Evolutionary conservation across 2,329 filamentous ascomycete species (phyloP).

Genomic region (Nectriaceae sp.): DNA sequence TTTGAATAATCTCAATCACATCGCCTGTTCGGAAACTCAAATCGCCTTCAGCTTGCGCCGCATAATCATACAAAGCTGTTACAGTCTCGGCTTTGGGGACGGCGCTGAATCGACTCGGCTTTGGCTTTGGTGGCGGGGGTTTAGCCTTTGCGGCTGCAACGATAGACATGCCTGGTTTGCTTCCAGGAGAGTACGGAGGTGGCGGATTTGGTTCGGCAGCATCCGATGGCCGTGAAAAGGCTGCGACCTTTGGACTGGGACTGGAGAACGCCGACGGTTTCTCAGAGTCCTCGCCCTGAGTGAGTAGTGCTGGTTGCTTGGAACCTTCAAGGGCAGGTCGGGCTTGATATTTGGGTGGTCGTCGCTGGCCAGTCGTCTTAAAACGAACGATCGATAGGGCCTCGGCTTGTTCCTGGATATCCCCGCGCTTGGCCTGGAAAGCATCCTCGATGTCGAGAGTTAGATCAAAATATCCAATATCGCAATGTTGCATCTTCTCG

Average conservation of each 20-base stretch:
- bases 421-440: conserved; percentile 84
- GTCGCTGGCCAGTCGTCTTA: conserved; percentile 78
- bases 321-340: conserved; percentile 53
- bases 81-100: conserved; percentile 72
- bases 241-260: conserved; percentile 32
- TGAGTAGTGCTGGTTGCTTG: conserved; percentile 53
- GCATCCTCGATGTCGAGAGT: conserved; percentile 88
- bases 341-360: conserved; percentile 59
- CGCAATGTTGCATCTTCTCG: conserved; percentile 95
- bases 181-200: conserved; percentile 67
- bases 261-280: conserved; percentile 19
- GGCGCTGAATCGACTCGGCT: conserved; percentile 69
- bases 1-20: conserved; percentile 80
- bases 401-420: conserved; percentile 84
- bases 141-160: conserved; percentile 63
- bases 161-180: conserved; percentile 44
- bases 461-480: conserved; percentile 97
- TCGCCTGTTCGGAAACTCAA: conserved; percentile 89
- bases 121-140: conserved; percentile 65
- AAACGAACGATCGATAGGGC: conserved; percentile 83
- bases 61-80: conserved; percentile 93
- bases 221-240: conserved; percentile 40
- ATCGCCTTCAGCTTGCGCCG: conserved; percentile 92
- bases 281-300: conserved; percentile 43
- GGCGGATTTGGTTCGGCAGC: conserved; percentile 59